Evolutionary conservation across 148 eudicot species (phyloP).

Genomic region (Talinum fruticosum): DNA sequence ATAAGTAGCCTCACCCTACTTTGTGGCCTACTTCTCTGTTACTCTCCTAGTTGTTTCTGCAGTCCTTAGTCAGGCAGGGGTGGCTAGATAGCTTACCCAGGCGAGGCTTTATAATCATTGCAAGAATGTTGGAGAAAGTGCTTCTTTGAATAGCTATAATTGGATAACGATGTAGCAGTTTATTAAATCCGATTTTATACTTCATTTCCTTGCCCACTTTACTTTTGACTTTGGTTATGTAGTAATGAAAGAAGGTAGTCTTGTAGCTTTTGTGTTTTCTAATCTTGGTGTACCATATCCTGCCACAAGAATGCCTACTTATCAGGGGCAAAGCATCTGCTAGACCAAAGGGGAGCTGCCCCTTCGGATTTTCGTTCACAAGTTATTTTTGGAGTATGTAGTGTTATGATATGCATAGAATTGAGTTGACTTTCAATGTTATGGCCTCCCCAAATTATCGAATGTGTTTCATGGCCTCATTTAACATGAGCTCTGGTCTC

Average conservation of each 20-base stretch:
- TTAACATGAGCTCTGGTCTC: too few relatives aligned
- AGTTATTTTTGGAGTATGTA: too few relatives aligned
- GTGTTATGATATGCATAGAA: too few relatives aligned
- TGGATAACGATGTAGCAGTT: not conserved
- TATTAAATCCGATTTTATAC: too few relatives aligned
- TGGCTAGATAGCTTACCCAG: not conserved
- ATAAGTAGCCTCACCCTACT: not conserved
- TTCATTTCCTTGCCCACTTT: not conserved
- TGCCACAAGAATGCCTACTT: not conserved
- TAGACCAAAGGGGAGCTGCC: too few relatives aligned
- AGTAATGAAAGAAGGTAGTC: not conserved
- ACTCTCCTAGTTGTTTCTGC: not conserved
- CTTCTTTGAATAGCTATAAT: not conserved
- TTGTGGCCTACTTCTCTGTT: not conserved
- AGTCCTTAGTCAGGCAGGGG: not conserved
- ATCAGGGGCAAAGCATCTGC: too few relatives aligned
- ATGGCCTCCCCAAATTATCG: too few relatives aligned
- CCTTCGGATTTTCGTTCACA: too few relatives aligned
- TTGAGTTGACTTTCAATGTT: too few relatives aligned
- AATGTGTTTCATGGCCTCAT: too few relatives aligned
- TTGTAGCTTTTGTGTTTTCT: not conserved
- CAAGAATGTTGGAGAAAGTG: not conserved
- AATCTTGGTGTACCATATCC: slow-evolving; percentile 8
- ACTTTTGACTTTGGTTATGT: not conserved
- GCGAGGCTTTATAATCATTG: not conserved